A percentile compares a stretch with the other conserved stretches of the same genome.
These are phyloP conservation scores for Isatis lusitanica DNA, from an alignment of 441 rosid species.

Conservation along the genomic window DNA sequence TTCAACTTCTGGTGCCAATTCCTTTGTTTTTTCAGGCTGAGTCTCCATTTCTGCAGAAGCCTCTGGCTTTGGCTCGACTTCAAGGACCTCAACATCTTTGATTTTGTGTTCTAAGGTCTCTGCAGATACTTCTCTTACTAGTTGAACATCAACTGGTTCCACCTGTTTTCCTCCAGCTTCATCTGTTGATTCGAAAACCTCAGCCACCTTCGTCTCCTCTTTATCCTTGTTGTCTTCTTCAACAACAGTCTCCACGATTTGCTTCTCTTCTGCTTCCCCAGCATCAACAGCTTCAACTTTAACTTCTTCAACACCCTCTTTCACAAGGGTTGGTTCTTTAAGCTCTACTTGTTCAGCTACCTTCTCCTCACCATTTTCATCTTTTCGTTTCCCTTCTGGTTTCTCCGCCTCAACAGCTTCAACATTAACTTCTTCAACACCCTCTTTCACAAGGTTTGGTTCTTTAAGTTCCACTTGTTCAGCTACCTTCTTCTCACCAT, in stretches of 20 bases:
- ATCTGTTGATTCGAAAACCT: constrained; percentile 27
- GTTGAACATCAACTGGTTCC: constrained; percentile 32
- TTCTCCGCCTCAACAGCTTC: constrained; percentile 21
- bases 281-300: not conserved
- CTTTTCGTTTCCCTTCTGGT: constrained; percentile 13
- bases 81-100: constrained; percentile 31
- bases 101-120: constrained; percentile 17
- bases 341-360: constrained; percentile 18
- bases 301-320: constrained; percentile 12
- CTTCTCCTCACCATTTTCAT: constrained; percentile 29
- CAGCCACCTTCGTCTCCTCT: constrained; percentile 25
- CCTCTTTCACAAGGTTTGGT: constrained; percentile 9
- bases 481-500: constrained; percentile 32
- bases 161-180: constrained; percentile 23
- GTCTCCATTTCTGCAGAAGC: constrained; percentile 25
- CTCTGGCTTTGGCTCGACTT: constrained; percentile 24
- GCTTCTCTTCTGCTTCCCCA: constrained; percentile 26
- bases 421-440: not conserved
- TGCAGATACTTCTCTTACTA: constrained; percentile 23
- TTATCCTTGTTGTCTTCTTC: constrained; percentile 22
- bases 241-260: constrained; percentile 16
- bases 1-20: constrained; percentile 21
- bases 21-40: constrained; percentile 25
- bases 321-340: constrained; percentile 21
- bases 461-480: constrained; percentile 20